Percentiles rank a stretch among this genome's conserved stretches.
Evolutionary conservation across 257 asterid genomes (phyloP).

Genomic region (Hygrophila difformis): DNA sequence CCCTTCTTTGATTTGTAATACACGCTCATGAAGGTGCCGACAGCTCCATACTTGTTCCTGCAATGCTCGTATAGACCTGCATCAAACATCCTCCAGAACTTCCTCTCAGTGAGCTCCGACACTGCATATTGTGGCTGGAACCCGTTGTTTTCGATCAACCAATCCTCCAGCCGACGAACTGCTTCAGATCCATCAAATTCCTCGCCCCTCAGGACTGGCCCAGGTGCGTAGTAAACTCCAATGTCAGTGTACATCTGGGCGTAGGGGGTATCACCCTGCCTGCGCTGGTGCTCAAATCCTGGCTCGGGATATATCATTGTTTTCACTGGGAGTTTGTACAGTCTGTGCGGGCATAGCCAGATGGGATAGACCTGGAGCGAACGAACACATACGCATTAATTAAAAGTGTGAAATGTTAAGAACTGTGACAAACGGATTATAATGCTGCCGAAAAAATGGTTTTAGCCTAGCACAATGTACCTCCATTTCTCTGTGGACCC

Average conservation of each 20-base stretch:
- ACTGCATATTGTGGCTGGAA: constrained; percentile 97
- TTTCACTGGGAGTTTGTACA: constrained; percentile 74
- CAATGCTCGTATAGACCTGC: constrained; percentile 77
- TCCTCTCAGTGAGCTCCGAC: constrained; percentile 79
- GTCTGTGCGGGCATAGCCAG: constrained; percentile 96
- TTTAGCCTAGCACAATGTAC: constrained; percentile 23
- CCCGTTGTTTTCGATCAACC: constrained; percentile 92
- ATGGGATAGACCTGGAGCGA: constrained; percentile 78
- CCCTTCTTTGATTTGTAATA: constrained; percentile 95
- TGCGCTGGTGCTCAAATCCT: constrained; percentile 70
- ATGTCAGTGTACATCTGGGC: constrained; percentile 96
- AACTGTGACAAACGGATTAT: too few relatives aligned
- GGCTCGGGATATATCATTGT: constrained; percentile 92
- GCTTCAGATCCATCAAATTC: constrained; percentile 79
- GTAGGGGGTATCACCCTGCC: constrained; percentile 80
- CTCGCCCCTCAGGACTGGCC: constrained; percentile 91
- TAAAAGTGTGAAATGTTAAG: too few relatives aligned
- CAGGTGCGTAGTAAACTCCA: constrained; percentile 91
- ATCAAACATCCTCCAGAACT: constrained; percentile 98
- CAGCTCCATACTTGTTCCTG: constrained; percentile 71
- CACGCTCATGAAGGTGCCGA: constrained; percentile 94
- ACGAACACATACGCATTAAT: too few relatives aligned
- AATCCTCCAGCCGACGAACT: constrained; percentile 60
- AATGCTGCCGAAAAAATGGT: neutral
- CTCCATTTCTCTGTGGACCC: constrained; percentile 92